phyloP scores from a whole-genome alignment of 2,329 filamentous ascomycete species.

The Exophiala aquamarina region DNA sequence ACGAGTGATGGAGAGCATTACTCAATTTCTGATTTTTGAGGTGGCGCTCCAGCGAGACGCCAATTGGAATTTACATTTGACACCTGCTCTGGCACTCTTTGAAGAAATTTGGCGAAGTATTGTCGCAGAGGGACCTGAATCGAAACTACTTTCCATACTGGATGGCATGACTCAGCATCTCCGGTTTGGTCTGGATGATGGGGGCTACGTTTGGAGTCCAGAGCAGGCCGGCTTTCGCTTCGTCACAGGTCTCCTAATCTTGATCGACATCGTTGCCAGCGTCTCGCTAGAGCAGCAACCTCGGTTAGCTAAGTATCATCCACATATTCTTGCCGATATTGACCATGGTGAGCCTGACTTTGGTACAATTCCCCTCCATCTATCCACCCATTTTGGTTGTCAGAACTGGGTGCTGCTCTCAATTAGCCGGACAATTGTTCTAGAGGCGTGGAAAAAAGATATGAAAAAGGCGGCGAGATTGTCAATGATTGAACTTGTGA shows the following conservation, averaged over 20 bases:
- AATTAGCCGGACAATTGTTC: conserved; percentile 54
- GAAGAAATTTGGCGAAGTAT: conserved; percentile 4
- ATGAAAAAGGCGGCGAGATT: conserved; percentile 26
- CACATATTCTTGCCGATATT: conserved; percentile 35
- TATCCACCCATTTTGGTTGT: conserved; percentile 56
- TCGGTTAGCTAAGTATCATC: conserved; percentile 30
- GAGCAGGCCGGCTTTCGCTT: conserved; percentile 40
- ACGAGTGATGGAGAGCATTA: conserved; percentile 35
- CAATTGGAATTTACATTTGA: conserved; percentile 37
- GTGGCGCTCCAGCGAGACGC: conserved; percentile 27
- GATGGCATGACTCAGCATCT: no score
- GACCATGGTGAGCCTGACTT: conserved; percentile 4
- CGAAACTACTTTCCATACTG: no score
- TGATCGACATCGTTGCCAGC: conserved; percentile 39
- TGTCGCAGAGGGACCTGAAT: background rate
- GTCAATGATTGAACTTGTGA: conserved; percentile 22
- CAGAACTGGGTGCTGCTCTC: conserved; percentile 58
- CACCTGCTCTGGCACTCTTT: conserved; percentile 35
- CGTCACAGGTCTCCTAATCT: conserved; percentile 35
- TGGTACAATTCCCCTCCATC: background rate
- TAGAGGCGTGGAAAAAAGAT: conserved; percentile 58
- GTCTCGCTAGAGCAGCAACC: conserved; percentile 34
- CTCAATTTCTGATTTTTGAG: conserved; percentile 37
- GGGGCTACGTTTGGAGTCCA: conserved; percentile 30
- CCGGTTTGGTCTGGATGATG: conserved; percentile 5